Percentiles rank a stretch among this genome's conserved stretches.
phyloP scores from a whole-genome alignment of 805 yeast species.

The Candida germanica region DNA sequence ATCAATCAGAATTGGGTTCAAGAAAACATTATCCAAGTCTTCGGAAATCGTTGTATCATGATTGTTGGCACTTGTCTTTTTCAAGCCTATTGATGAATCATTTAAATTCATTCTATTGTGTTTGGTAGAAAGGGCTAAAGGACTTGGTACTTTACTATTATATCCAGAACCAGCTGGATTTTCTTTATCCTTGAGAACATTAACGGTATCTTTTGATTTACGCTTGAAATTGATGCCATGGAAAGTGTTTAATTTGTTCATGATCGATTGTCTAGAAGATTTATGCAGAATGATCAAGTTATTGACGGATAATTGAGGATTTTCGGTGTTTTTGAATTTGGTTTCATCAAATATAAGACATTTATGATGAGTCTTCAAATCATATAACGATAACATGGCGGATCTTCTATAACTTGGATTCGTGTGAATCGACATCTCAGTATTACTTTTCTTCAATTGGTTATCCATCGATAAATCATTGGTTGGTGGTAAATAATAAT shows the following conservation, averaged over 20 bases:
- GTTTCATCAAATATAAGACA: slow-evolving; percentile 29
- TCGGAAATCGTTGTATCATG: neutral
- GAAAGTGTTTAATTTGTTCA: slow-evolving; percentile 11
- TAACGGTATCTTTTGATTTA: neutral
- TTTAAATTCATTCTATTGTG: slow-evolving; percentile 35
- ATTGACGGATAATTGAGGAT: slow-evolving; percentile 36
- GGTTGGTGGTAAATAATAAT: slow-evolving; percentile 24
- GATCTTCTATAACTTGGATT: slow-evolving; percentile 43
- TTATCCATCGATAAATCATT: slow-evolving; percentile 20
- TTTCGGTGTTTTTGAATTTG: slow-evolving; percentile 18
- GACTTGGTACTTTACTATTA: slow-evolving; percentile 4
- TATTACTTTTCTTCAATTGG: slow-evolving; percentile 28
- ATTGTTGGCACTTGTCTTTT: slow-evolving; percentile 16
- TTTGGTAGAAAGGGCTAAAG: slow-evolving; percentile 6
- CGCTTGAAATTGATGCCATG: slow-evolving; percentile 1
- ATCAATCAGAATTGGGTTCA: slow-evolving; percentile 11
- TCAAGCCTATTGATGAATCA: slow-evolving; percentile 39
- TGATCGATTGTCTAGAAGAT: slow-evolving; percentile 24
- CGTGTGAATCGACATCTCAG: slow-evolving; percentile 39
- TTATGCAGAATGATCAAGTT: slow-evolving; percentile 38
- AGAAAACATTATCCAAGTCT: slow-evolving; percentile 8
- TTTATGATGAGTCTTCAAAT: slow-evolving; percentile 32
- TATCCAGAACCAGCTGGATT: slow-evolving; percentile 10
- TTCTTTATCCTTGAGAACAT: neutral
- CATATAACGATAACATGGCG: slow-evolving; percentile 45